Conservation (phyloP, 169 alveolate genomes). For the Cryptosporidium sp. region DNA sequence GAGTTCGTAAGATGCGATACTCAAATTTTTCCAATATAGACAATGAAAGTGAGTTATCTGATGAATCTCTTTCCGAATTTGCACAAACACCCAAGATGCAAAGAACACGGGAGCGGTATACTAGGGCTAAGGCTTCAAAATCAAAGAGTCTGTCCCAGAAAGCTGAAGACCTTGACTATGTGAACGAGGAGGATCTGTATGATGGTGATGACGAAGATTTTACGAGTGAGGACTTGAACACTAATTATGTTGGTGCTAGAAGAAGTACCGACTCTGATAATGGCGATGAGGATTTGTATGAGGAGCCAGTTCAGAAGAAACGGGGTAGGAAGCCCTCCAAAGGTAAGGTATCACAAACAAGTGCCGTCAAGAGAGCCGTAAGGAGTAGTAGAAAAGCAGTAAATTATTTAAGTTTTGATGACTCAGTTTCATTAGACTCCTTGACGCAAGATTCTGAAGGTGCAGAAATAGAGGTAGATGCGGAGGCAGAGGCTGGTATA, state of each 20-base stretch:
- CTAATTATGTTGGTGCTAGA: not conserved
- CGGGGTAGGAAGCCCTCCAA: conserved; percentile 11
- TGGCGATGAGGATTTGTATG: conserved; percentile 14
- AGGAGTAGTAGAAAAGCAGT: conserved; percentile 47
- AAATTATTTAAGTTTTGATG: conserved; percentile 35
- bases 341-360: not conserved
- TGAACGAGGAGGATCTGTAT: conserved; percentile 19
- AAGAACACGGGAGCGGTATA: conserved; percentile 5
- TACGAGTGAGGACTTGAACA: not conserved
- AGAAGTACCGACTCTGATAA: conserved; percentile 41
- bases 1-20: conserved; percentile 56
- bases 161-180: conserved; percentile 39
- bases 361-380: conserved; percentile 2
- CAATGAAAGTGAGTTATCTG: conserved; percentile 28
- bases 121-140: not conserved
- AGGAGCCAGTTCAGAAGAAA: conserved; percentile 17
- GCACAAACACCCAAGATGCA: not conserved
- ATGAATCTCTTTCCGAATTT: conserved; percentile 21
- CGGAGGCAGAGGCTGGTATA: not conserved
- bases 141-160: not conserved
- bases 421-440: conserved; percentile 10
- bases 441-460: conserved; percentile 12
- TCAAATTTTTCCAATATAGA: conserved; percentile 55
- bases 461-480: too few relatives aligned
- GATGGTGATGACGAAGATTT: conserved; percentile 38